A percentile compares a stretch with the other conserved stretches of the same genome.
phyloP scores from a whole-genome alignment of 2,329 filamentous ascomycete genomes.

The Sarocladium oryzae region DNA sequence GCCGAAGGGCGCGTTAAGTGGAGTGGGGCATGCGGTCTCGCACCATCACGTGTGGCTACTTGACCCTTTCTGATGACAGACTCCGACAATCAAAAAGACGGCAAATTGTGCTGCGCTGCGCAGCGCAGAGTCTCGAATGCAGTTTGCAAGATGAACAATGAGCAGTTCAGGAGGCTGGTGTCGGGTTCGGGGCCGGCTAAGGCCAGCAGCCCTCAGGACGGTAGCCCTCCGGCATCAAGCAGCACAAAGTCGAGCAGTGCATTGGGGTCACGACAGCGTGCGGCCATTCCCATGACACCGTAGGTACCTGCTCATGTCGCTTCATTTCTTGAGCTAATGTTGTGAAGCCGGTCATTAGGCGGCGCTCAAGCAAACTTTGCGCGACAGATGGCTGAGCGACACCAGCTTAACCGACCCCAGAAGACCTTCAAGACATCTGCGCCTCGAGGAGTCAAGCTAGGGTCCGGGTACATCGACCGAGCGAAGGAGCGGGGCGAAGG shows the following conservation, averaged over 20 bases:
- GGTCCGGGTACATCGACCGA: slow-evolving; percentile 78
- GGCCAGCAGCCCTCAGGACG: slow-evolving; percentile 35
- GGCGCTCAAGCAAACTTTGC: slow-evolving; percentile 63
- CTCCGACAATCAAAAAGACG: background rate
- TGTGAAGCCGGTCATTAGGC: slow-evolving; percentile 54
- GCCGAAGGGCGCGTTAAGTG: slow-evolving; percentile 12
- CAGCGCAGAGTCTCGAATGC: background rate
- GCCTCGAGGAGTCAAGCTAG: slow-evolving; percentile 77
- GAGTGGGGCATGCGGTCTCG: slow-evolving; percentile 9
- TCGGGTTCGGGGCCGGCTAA: slow-evolving; percentile 34
- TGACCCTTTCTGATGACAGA: background rate
- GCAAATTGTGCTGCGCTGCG: background rate
- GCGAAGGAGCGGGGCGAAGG: slow-evolving; percentile 56
- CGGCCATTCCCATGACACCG: slow-evolving; percentile 93
- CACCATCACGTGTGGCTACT: slow-evolving; percentile 5
- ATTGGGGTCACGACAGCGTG: slow-evolving; percentile 70
- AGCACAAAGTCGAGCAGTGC: slow-evolving; percentile 32
- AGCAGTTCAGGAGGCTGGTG: slow-evolving; percentile 81
- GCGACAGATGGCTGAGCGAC: slow-evolving; percentile 73
- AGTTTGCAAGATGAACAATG: slow-evolving; percentile 71
- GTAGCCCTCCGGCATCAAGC: slow-evolving; percentile 30
- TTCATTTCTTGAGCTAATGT: slow-evolving; percentile 16
- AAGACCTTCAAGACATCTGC: slow-evolving; percentile 75
- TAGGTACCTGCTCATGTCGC: slow-evolving; percentile 35
- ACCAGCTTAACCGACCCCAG: slow-evolving; percentile 44